phyloP scores from a whole-genome alignment of 2,329 filamentous ascomycete species.

The Colletotrichum simmondsii region DNA sequence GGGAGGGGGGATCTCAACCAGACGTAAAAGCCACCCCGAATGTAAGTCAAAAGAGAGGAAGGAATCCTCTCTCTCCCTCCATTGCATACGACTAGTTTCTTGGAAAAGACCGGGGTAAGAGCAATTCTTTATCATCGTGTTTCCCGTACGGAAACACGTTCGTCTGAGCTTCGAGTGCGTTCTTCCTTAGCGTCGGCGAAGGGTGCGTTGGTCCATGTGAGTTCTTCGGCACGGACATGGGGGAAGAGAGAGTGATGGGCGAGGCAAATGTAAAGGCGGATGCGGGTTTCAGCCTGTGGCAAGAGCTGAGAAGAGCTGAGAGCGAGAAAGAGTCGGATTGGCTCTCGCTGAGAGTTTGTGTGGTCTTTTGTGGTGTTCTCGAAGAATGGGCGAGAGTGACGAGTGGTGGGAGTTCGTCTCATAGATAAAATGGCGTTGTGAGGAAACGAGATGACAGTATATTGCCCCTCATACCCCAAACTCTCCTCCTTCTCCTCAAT shows the following conservation, averaged over 20 bases:
- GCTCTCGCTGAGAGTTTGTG: neutral
- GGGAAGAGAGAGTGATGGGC: neutral
- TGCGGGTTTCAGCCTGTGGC: neutral
- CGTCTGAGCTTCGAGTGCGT: conserved; percentile 25
- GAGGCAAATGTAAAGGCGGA: neutral
- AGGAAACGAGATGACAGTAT: conserved; percentile 12
- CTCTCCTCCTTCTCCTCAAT: neutral
- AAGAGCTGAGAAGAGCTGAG: neutral
- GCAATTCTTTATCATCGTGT: conserved; percentile 21
- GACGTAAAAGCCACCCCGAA: neutral
- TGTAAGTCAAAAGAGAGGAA: neutral
- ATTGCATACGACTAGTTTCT: neutral
- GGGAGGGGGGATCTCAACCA: neutral
- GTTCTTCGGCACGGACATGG: conserved; percentile 23
- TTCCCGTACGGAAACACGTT: neutral
- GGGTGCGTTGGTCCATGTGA: conserved; percentile 27
- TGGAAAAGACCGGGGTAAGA: neutral
- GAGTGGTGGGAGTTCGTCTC: conserved; percentile 16
- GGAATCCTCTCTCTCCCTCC: neutral
- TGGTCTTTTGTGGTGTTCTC: neutral
- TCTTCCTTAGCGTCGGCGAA: conserved; percentile 26
- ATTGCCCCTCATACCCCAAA: neutral
- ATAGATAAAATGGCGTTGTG: conserved; percentile 19
- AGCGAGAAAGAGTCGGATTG: neutral
- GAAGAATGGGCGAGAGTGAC: neutral